Base-by-base conservation (phyloP, 257 asterid species). In the Euphrasia confusa region DNA sequence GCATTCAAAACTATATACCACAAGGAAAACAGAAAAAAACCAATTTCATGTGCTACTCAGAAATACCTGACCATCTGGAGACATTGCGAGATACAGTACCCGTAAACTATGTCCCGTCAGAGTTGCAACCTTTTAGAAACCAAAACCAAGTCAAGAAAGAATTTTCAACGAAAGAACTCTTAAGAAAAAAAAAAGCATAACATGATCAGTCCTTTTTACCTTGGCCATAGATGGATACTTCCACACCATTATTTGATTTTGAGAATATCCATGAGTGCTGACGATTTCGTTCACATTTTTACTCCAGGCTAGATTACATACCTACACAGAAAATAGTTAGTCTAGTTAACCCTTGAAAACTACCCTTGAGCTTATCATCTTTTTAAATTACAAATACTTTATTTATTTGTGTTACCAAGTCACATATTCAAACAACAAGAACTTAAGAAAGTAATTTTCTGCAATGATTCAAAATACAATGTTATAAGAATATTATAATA, bases 221-320 rank as follows among this genome's bases (percentile, higher is more conserved):
- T 89, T 89, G 3, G 92, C 56, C 92, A 93, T 73, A 30, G 94
- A 85, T 54, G 99, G 99, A 80, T 93, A 93, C 84, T 87, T 93
- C 97, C 97, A 93, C 81, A 89, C 84, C 99, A 89, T 93, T 58
- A 89, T 83, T 65, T 93, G 99, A 71, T 93, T 93, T 72, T 93
- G 99, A 30, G 99, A 93, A 70, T 89, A 89, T 0, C 99, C 99
- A 63, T 93, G 99, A 24, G 99, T 89, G 88, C 99, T 93, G 7
- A 93, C 99, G 28, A 93, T 72, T 75, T 89, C 99, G 63, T 93
- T 89, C 60, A 93, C 97, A 73, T 93, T 93, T 66, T 81, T 89
- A 73, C 97, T 93, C 99, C 99, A 93, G 0, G 88, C 92, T 58
- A 93, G 85, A 72, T 93, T 93, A 75, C 98, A 91, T 0, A 91